These are phyloP conservation scores for Annulohypoxylon bovei DNA, from an alignment of 495 filamentous ascomycete species.

Conservation along the genomic window DNA sequence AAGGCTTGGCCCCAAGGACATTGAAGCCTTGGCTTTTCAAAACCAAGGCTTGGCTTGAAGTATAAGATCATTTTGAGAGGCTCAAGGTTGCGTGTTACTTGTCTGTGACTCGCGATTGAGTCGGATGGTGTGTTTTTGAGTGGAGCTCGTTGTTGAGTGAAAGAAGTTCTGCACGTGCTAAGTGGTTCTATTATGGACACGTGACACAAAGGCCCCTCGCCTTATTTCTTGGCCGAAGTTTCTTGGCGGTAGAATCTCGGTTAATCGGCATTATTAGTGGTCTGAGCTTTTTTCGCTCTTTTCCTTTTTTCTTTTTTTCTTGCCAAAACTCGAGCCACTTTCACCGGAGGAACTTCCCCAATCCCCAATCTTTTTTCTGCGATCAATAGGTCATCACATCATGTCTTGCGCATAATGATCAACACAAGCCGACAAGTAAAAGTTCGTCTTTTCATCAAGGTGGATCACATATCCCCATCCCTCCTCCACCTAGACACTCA, in stretches of 20 bases:
- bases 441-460: not conserved
- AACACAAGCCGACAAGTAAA: conserved; percentile 14
- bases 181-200: conserved; percentile 16
- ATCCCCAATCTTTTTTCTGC: conserved; percentile 14
- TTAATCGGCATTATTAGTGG: conserved; percentile 25
- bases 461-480: not conserved
- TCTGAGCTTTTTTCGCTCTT: not conserved
- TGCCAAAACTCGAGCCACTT: not conserved
- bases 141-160: conserved; percentile 2
- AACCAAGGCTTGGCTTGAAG: conserved; percentile 30
- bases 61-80: conserved; percentile 18
- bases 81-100: conserved; percentile 5
- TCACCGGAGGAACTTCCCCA: conserved; percentile 12
- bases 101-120: conserved; percentile 3
- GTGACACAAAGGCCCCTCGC: conserved; percentile 20
- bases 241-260: conserved; percentile 39
- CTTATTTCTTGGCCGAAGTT: conserved; percentile 16
- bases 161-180: conserved; percentile 11
- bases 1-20: conserved; percentile 29
- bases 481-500: conserved; percentile 3
- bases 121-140: conserved; percentile 9
- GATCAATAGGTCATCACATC: conserved; percentile 8
- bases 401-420: conserved; percentile 27
- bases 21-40: conserved; percentile 35
- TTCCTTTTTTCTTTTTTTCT: not conserved